These are phyloP conservation scores for Sarcodon sp. DNA, from an alignment of 768 basidiomycete species.

Conservation along the genomic window DNA sequence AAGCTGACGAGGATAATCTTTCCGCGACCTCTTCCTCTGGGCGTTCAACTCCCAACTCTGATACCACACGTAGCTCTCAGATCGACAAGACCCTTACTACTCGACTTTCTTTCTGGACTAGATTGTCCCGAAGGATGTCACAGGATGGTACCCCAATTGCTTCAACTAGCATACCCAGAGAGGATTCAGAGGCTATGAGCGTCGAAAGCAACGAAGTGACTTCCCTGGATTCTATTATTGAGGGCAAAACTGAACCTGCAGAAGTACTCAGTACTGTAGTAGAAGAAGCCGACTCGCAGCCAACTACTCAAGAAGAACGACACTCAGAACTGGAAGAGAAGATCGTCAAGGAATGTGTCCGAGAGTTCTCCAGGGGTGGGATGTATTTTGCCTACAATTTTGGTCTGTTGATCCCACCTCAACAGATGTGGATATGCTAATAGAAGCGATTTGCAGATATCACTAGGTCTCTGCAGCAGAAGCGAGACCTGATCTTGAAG, in stretches of 20 bases:
- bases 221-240: slow-evolving; percentile 16
- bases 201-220: slow-evolving; percentile 8
- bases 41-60: slow-evolving; percentile 44
- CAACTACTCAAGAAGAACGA: slow-evolving; percentile 48
- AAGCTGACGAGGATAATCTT: slow-evolving; percentile 2
- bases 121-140: slow-evolving; percentile 29
- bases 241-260: slow-evolving; percentile 20
- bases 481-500: slow-evolving; percentile 52
- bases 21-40: slow-evolving; percentile 23
- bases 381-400: slow-evolving; percentile 89
- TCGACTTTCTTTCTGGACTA: slow-evolving; percentile 67
- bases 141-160: neutral
- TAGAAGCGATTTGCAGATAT: slow-evolving; percentile 35
- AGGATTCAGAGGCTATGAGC: slow-evolving; percentile 8
- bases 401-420: slow-evolving; percentile 30
- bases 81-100: slow-evolving; percentile 51
- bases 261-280: slow-evolving; percentile 47
- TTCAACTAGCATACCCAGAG: neutral
- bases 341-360: slow-evolving; percentile 66
- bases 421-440: neutral
- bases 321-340: slow-evolving; percentile 72
- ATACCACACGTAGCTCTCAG: slow-evolving; percentile 27
- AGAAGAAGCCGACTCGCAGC: slow-evolving; percentile 47
- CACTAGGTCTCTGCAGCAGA: slow-evolving; percentile 73
- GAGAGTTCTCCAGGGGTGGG: slow-evolving; percentile 68